phyloP scores from a whole-genome alignment of 768 basidiomycete genomes.

The Trametes cingulata region DNA sequence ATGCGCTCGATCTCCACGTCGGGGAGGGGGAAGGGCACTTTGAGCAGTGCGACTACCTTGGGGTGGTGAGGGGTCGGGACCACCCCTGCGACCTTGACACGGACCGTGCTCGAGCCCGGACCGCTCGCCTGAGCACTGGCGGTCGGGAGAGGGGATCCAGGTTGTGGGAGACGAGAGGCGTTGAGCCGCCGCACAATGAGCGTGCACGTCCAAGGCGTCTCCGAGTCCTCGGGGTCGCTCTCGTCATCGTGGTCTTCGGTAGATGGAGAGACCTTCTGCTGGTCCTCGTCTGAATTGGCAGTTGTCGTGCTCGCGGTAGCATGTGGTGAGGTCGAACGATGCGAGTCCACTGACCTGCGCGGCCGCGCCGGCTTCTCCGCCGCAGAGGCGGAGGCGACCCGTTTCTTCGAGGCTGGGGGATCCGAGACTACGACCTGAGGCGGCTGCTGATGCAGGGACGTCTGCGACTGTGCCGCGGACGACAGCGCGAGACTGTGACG shows the following conservation, averaged over 20 bases:
- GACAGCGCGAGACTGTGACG: constrained; percentile 19
- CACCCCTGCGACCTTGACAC: constrained; percentile 78
- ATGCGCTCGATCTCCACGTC: constrained; percentile 73
- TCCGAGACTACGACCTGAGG: constrained; percentile 3
- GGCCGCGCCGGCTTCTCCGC: neutral
- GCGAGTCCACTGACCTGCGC: constrained; percentile 21
- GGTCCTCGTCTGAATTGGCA: constrained; percentile 21
- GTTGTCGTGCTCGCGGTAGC: constrained; percentile 20
- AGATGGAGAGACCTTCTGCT: constrained; percentile 7
- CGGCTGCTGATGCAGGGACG: constrained; percentile 18
- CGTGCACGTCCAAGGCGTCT: constrained; percentile 95
- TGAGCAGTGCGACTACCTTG: constrained; percentile 88
- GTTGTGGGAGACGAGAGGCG: constrained; percentile 13
- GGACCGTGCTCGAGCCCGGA: constrained; percentile 26
- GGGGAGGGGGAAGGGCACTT: constrained; percentile 86
- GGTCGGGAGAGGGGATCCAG: constrained; percentile 4
- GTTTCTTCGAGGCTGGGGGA: constrained; percentile 11
- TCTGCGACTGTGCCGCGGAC: constrained; percentile 23
- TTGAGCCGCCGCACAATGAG: constrained; percentile 58
- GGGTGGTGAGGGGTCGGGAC: constrained; percentile 95
- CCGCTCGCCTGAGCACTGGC: neutral
- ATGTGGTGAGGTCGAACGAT: constrained; percentile 26
- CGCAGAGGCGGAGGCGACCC: constrained; percentile 17
- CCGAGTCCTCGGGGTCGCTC: constrained; percentile 94
- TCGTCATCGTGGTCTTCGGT: constrained; percentile 64